phyloP scores from a whole-genome alignment of 2,329 filamentous ascomycete species.

The Emergomyces pasteurianus region DNA sequence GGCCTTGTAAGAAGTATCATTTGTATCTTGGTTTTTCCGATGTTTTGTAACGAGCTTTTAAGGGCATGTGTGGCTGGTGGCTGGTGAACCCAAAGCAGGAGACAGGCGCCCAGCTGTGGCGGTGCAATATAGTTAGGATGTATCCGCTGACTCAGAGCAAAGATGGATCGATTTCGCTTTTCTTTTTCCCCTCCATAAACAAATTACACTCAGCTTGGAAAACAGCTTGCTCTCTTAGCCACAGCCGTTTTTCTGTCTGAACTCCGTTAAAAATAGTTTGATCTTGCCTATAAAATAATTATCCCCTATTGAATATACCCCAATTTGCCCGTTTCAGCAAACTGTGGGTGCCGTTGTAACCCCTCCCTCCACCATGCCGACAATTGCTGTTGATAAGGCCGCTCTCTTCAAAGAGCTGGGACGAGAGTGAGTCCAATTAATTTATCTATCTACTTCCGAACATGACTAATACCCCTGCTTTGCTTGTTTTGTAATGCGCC shows the following conservation, averaged over 20 bases:
- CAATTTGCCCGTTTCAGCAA: background rate
- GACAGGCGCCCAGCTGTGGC: background rate
- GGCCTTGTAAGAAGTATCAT: background rate
- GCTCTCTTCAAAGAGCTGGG: conserved; percentile 88
- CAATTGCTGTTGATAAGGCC: conserved; percentile 92
- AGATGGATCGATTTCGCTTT: no score
- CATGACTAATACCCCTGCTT: background rate
- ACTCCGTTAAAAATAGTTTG: background rate
- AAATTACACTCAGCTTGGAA: background rate
- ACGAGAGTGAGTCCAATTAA: conserved; percentile 54
- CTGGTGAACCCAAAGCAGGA: no score
- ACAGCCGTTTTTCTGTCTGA: background rate
- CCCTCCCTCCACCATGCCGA: conserved; percentile 60
- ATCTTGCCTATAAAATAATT: background rate
- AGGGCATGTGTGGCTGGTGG: conserved; percentile 2
- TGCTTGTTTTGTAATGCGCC: conserved; percentile 3
- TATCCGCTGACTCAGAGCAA: background rate
- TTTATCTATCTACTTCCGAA: conserved; percentile 10
- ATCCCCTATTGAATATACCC: background rate
- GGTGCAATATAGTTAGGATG: background rate
- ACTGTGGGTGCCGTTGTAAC: no score
- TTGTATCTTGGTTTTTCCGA: background rate
- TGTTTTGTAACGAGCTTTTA: background rate
- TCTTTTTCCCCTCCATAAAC: background rate
- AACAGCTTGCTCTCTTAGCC: background rate